Evolutionary conservation across 2,329 filamentous ascomycete species (phyloP), one percentile per base, ranked within the genome.

Genomic region (Talaromyces pinophilus): DNA sequence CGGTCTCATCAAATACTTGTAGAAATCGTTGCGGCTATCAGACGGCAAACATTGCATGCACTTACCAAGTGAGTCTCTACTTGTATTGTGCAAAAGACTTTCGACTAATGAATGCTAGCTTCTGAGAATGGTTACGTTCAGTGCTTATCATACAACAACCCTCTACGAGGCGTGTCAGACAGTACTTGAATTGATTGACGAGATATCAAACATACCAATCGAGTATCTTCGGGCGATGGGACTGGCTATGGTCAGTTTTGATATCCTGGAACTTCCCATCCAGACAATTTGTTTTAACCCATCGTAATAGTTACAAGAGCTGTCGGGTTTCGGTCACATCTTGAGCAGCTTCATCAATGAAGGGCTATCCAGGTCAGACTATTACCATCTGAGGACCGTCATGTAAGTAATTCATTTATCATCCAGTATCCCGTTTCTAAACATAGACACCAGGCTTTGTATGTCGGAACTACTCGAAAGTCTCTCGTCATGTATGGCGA

Each of bases 131-230:
- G 60, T 62, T 17, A 62, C 60, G 1, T 62, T 62, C 17, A 62
- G 60, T 62, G 60, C 44, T 8, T 62, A 62, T 19, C 60, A 62
- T 19, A 52, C 60, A 54, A 62, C 46, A 54, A 62, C 44, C 30
- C 60, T 62, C n/a, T 46, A 62, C 19, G 60, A 62, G 22, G 60
- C 60, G 13, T 62, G 60, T 22, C 60, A 38, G 60, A 62, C 60
- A 33, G 60, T 62, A n/a, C 60, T 62, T 15, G 60, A 62, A 38
- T 30, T 62, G 15, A 62, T 62, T 3, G 60, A 62, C 19, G 60
- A 62, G 38, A 62, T 62, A 54, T 62, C 60, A n/a, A 62, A 28
- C 28, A 62, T 62, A 62, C 60, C 60, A n/a, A 54, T 62, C 38
- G 44, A 62, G 6, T 62, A 62, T n/a, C 60, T 62, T 28, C 60